Conservation (phyloP, 176 grass and related monocot species). For the Aegilops longissima region DNA sequence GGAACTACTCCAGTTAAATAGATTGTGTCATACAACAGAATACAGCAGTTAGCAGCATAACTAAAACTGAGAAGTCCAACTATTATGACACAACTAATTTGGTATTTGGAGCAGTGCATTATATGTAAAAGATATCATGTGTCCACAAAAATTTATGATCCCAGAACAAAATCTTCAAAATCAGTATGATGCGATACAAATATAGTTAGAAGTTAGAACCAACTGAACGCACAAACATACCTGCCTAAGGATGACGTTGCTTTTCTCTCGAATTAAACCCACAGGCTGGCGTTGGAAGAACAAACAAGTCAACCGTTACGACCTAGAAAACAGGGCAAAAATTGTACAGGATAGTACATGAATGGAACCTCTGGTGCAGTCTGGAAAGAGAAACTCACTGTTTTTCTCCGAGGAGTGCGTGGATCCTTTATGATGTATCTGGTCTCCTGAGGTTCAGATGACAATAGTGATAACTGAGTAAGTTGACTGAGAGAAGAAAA, state of each 20-base stretch:
- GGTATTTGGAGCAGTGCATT: background rate
- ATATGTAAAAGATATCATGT: background rate
- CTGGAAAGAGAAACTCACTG: slow-evolving; percentile 44
- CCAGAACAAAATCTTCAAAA: background rate
- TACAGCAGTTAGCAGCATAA: background rate
- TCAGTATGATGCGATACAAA: background rate
- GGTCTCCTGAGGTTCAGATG: slow-evolving; percentile 60
- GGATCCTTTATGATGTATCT: slow-evolving; percentile 85
- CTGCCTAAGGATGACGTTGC: slow-evolving; percentile 84
- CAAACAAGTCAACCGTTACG: slow-evolving; percentile 21
- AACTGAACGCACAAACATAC: slow-evolving; percentile 28
- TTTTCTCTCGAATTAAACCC: slow-evolving; percentile 78
- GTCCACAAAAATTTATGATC: background rate
- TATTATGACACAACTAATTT: background rate
- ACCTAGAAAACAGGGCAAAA: background rate
- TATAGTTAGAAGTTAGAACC: slow-evolving; percentile 11
- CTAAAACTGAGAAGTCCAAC: background rate
- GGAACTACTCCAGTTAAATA: background rate
- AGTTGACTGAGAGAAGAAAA: background rate
- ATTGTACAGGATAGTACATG: background rate
- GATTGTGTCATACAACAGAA: background rate
- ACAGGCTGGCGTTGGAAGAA: slow-evolving; percentile 52
- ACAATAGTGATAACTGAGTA: slow-evolving; percentile 9
- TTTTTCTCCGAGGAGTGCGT: slow-evolving; percentile 36
- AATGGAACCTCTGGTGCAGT: background rate